A percentile compares a stretch with the other conserved stretches of the same genome.
Conservation (phyloP, 2,329 filamentous ascomycete genomes). For the Coniochaeta pulveracea region DNA sequence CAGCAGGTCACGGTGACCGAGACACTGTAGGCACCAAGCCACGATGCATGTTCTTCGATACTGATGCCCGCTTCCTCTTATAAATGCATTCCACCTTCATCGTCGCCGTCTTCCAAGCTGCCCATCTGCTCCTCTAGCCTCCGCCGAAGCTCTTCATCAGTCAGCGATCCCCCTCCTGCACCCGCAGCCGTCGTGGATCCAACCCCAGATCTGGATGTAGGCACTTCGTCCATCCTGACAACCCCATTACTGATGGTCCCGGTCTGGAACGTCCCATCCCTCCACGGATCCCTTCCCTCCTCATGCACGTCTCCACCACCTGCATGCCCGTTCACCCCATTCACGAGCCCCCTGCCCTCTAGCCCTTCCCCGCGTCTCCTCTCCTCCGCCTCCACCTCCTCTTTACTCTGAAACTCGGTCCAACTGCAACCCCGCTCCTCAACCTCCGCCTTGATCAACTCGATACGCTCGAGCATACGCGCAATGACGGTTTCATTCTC, state of each 20-base stretch:
- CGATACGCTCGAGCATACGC: conserved; percentile 56
- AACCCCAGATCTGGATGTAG: no score
- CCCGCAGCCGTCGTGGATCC: conserved; percentile 1
- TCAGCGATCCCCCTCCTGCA: conserved; percentile 32
- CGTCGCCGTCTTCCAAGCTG: conserved; percentile 31
- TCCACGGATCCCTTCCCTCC: conserved; percentile 44
- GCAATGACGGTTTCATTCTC: conserved; percentile 61
- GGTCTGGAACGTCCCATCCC: conserved; percentile 52
- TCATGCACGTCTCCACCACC: conserved; percentile 19
- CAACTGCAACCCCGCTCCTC: conserved; percentile 44
- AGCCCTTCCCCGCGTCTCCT: not conserved
- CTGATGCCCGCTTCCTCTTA: conserved; percentile 17
- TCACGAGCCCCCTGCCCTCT: conserved; percentile 1
- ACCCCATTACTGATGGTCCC: conserved; percentile 42
- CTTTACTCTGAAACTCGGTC: conserved; percentile 40
- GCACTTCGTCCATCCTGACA: conserved; percentile 28
- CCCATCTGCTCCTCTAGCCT: conserved; percentile 43
- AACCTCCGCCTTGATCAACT: conserved; percentile 53
- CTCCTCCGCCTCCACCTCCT: conserved; percentile 26
- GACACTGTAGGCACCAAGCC: no score
- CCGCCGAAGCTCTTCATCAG: conserved; percentile 47
- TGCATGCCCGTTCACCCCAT: not conserved
- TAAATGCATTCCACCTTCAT: conserved; percentile 51
- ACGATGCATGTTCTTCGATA: no score
- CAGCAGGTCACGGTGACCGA: no score